Evolutionary conservation across 441 rosid genomes (phyloP), one percentile per base, ranked within the genome.

Genomic region (Gossypium davidsonii): DNA sequence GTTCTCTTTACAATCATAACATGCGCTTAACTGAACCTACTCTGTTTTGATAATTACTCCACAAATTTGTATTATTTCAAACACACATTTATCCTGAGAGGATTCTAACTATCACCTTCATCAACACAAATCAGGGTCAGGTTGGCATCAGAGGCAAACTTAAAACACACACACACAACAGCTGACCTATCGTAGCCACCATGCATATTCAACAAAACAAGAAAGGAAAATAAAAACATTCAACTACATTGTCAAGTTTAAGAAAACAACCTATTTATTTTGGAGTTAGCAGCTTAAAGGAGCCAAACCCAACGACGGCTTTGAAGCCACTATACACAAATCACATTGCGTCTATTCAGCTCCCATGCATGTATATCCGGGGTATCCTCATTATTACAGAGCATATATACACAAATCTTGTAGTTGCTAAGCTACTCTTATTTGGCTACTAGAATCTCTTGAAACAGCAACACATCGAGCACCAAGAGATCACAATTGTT

Each of bases 401-500:
- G 9, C 17, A 14, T 25, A n/a, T 49, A 67, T 11, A 67, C 58
- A 25, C 1, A n/a, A 3, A 9, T 46, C 28, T 39, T 1, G 21
- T 48, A 23, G 20, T 21, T 46, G 18, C 39, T 46, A 46, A 46
- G 7, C 57, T 46, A 52, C 14, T 25, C 52, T 39, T 39, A 64
- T 18, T 44, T 20, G 14, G 57, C 4, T 20, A 46, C 70, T 5
- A 3, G 10, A 9, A 26, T 1, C 23, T 51, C 48, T 46, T 20
- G 18, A 11, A 46, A n/a, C 14, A 23, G 49, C 37, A 46, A 48
- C 7, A 44, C 18, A 46, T 23, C n/a, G 1, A 21, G 56, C 20
- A 66, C 48, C 10, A 31, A 23, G 60, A 20, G 37, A 60, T 84
- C 78, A 84, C 51, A 77, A 74, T 46, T 80, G 80, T 52, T 80